phyloP scores from a whole-genome alignment of 495 filamentous ascomycete species.

The Aspergillus mulundensis region DNA sequence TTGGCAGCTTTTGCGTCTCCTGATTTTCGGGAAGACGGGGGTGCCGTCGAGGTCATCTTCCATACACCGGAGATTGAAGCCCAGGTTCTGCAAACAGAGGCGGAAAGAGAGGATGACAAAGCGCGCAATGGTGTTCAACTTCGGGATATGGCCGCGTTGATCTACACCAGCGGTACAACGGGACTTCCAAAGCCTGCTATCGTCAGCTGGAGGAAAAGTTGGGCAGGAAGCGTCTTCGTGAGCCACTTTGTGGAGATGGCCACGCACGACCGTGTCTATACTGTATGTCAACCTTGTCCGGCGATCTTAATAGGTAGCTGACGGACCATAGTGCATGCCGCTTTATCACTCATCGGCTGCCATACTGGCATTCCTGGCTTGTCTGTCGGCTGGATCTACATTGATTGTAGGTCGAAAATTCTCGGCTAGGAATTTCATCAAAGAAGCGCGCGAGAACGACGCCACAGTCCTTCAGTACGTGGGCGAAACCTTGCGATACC shows the following conservation, averaged over 20 bases:
- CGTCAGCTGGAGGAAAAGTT: constrained; percentile 70
- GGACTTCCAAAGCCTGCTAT: constrained; percentile 90
- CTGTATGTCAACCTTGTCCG: constrained; percentile 44
- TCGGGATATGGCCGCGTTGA: constrained; percentile 65
- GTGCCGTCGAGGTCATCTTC: constrained; percentile 57
- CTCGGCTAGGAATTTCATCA: constrained; percentile 77
- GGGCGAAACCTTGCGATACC: constrained; percentile 89
- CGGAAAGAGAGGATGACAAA: constrained; percentile 59
- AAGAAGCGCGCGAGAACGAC: constrained; percentile 64
- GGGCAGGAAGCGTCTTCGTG: constrained; percentile 50
- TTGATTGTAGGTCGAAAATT: constrained; percentile 76
- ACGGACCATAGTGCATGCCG: constrained; percentile 68
- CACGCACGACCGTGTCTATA: constrained; percentile 71
- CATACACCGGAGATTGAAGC: constrained; percentile 61
- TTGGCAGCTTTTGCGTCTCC: constrained; percentile 39
- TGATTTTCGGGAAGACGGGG: constrained; percentile 42
- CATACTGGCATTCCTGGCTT: constrained; percentile 62
- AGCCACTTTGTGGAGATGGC: constrained; percentile 52
- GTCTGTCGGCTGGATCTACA: constrained; percentile 58
- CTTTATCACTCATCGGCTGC: constrained; percentile 86
- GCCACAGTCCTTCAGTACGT: constrained; percentile 92
- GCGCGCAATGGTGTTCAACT: constrained; percentile 47
- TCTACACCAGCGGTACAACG: constrained; percentile 87
- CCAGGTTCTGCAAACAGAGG: constrained; percentile 53
- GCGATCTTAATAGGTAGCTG: background rate